phyloP scores from a whole-genome alignment of 257 asterid genomes.

The Coffea canephora region DNA sequence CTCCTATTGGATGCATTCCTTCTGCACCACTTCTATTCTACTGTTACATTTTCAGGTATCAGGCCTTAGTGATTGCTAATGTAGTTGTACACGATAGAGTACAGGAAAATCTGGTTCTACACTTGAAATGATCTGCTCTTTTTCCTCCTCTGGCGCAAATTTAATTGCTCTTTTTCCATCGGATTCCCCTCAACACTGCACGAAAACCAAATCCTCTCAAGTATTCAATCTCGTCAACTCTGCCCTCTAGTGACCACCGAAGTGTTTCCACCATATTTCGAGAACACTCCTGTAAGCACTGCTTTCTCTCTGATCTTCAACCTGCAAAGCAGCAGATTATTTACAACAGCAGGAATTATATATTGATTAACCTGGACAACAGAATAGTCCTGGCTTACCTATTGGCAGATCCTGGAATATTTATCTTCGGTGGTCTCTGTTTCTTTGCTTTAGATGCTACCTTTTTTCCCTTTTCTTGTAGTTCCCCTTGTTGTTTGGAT shows the following conservation, averaged over 20 bases:
- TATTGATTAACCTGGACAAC: not conserved
- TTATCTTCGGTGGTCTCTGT: slow-evolving; percentile 37
- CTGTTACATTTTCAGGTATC: too few species aligned
- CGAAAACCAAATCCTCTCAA: not conserved
- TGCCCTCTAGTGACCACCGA: slow-evolving; percentile 30
- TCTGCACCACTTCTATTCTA: too few species aligned
- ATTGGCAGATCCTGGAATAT: slow-evolving; percentile 76
- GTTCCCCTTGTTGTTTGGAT: slow-evolving; percentile 30
- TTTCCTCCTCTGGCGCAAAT: too few species aligned
- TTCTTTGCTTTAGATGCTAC: slow-evolving; percentile 41
- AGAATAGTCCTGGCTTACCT: slow-evolving; percentile 38
- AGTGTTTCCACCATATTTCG: slow-evolving; percentile 59
- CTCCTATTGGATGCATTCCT: too few species aligned
- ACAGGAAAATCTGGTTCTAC: too few species aligned
- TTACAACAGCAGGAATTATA: not conserved
- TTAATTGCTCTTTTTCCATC: too few species aligned
- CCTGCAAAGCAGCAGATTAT: slow-evolving; percentile 42
- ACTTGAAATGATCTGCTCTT: too few species aligned
- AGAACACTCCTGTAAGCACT: slow-evolving; percentile 60
- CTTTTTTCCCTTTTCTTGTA: slow-evolving; percentile 39
- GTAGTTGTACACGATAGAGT: too few species aligned
- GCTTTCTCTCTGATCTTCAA: slow-evolving; percentile 66
- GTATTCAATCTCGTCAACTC: slow-evolving; percentile 7
- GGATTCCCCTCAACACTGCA: not conserved
- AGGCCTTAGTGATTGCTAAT: too few species aligned